phyloP scores from a whole-genome alignment of 2,329 filamentous ascomycete genomes.

The Penicillium sp. region DNA sequence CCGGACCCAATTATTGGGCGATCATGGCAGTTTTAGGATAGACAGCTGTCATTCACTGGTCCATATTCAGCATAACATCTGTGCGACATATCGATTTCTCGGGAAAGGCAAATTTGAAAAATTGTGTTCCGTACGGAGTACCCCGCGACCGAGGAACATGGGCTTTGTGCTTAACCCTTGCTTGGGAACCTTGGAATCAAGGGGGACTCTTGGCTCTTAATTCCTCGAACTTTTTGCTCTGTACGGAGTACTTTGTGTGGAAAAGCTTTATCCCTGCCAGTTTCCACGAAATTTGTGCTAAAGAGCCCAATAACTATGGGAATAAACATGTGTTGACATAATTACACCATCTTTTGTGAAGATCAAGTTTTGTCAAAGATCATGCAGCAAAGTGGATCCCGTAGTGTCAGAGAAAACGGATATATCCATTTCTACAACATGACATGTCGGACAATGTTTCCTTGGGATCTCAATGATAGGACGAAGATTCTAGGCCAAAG shows the following conservation, averaged over 20 bases:
- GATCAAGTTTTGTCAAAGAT: neutral
- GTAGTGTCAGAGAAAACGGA: neutral
- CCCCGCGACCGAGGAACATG: too few species aligned
- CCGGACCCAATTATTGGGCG: slow-evolving; percentile 5
- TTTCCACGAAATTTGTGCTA: too few species aligned
- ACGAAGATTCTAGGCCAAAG: neutral
- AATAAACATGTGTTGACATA: neutral
- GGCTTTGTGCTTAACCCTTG: too few species aligned
- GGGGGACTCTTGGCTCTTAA: too few species aligned
- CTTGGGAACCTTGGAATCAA: too few species aligned
- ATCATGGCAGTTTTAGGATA: slow-evolving; percentile 1
- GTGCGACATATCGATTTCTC: neutral
- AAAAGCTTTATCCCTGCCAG: too few species aligned
- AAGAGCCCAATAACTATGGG: too few species aligned
- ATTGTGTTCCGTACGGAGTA: too few species aligned
- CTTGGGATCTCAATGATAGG: neutral
- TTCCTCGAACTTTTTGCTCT: too few species aligned
- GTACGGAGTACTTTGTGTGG: too few species aligned
- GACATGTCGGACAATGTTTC: slow-evolving; percentile 1
- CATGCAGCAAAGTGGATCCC: slow-evolving; percentile 2
- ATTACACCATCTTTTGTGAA: neutral
- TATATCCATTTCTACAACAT: neutral
- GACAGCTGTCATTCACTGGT: neutral
- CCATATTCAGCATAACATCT: neutral
- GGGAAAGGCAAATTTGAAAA: too few species aligned